A percentile compares a stretch with the other conserved stretches of the same genome.
phyloP scores from a whole-genome alignment of 2,329 filamentous ascomycete species.

The Myriosclerotinia duriaeana region DNA sequence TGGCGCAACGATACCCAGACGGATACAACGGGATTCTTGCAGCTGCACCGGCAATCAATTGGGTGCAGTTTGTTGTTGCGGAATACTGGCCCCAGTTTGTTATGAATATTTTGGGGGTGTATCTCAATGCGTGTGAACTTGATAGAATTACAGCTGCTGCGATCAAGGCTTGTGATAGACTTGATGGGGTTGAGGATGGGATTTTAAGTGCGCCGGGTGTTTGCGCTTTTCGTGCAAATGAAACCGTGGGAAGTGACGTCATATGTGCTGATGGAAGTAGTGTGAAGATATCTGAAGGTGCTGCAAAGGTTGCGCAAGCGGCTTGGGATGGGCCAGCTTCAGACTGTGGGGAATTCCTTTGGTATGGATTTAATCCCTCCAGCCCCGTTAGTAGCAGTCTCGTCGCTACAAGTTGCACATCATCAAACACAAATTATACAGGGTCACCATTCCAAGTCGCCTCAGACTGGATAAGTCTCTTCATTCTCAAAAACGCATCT shows the following conservation, averaged over 20 bases:
- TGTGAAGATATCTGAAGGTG: neutral
- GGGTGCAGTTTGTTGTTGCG: neutral
- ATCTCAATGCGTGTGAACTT: neutral
- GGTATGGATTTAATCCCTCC: neutral
- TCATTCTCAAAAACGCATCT: slow-evolving; percentile 40
- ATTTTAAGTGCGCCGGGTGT: slow-evolving; percentile 44
- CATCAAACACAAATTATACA: neutral
- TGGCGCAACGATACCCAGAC: slow-evolving; percentile 43
- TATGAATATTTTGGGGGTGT: slow-evolving; percentile 1
- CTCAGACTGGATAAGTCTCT: slow-evolving; percentile 41
- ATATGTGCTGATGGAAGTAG: neutral
- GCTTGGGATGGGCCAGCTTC: neutral
- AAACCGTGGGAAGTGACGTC: neutral
- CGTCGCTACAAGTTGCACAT: neutral
- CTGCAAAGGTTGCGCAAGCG: neutral
- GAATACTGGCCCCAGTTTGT: slow-evolving; percentile 17
- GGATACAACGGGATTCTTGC: slow-evolving; percentile 46
- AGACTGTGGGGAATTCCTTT: neutral
- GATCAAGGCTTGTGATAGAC: slow-evolving; percentile 50
- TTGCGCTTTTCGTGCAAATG: slow-evolving; percentile 36
- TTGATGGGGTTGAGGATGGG: slow-evolving; percentile 51
- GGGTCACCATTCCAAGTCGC: slow-evolving; percentile 39
- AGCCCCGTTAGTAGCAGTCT: neutral
- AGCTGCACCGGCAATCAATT: slow-evolving; percentile 43
- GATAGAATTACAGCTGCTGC: slow-evolving; percentile 38